phyloP scores from a whole-genome alignment of 225 moss, liverwort and hornwort genomes.

The Takakia lepidozioides region DNA sequence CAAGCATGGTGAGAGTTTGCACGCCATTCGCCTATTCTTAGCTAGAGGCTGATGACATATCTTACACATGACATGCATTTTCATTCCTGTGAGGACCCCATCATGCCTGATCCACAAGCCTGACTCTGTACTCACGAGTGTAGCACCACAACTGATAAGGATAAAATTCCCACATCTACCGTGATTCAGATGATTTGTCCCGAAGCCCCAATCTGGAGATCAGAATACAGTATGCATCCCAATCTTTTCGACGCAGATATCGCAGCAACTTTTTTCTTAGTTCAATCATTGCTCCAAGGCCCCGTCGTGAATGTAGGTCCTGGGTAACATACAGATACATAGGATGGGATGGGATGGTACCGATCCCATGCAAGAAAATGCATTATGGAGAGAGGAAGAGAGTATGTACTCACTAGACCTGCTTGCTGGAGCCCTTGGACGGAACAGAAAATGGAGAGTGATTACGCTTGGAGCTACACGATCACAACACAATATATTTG shows the following conservation, averaged over 20 bases:
- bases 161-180: too few relatives aligned
- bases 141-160: too few relatives aligned
- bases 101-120: too few relatives aligned
- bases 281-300: slow-evolving; percentile 78
- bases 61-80: too few relatives aligned
- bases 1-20: too few relatives aligned
- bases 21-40: too few relatives aligned
- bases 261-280: slow-evolving; percentile 71
- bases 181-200: slow-evolving; percentile 66
- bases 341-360: background rate
- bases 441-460: too few relatives aligned
- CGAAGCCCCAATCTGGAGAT: slow-evolving; percentile 81
- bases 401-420: background rate
- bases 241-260: slow-evolving; percentile 81
- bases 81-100: too few relatives aligned
- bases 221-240: slow-evolving; percentile 89
- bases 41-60: too few relatives aligned
- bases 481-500: too few relatives aligned
- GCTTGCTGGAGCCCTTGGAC: background rate
- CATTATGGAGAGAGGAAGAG: background rate
- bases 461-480: too few relatives aligned
- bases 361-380: background rate
- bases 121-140: too few relatives aligned
- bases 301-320: slow-evolving; percentile 84
- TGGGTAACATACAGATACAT: slow-evolving; percentile 7